Evolutionary conservation across 352 stramenopile genomes (phyloP).

Genomic region (Phytophthora constricta): DNA sequence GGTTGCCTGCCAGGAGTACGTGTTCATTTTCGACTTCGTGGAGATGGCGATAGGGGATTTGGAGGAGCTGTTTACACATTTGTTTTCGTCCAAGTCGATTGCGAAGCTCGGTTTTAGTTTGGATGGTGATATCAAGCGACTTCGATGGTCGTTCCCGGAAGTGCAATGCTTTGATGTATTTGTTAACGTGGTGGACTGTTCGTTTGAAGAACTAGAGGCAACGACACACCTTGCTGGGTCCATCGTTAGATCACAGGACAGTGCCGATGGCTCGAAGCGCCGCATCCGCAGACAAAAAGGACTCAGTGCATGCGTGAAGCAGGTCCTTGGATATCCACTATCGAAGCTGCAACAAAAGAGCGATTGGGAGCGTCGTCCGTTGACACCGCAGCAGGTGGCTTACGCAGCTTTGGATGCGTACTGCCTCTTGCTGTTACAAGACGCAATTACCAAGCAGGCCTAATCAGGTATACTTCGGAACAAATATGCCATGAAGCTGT

Average conservation of each 20-base stretch:
- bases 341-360: slow-evolving; percentile 78
- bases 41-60: slow-evolving; percentile 61
- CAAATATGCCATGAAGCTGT: too few relatives aligned
- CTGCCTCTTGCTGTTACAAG: slow-evolving; percentile 80
- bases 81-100: slow-evolving; percentile 59
- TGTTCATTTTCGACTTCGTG: slow-evolving; percentile 76
- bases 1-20: slow-evolving; percentile 65
- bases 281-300: slow-evolving; percentile 52
- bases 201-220: slow-evolving; percentile 43
- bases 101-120: slow-evolving; percentile 74
- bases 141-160: slow-evolving; percentile 79
- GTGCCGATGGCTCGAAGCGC: slow-evolving; percentile 30
- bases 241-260: slow-evolving; percentile 13
- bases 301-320: slow-evolving; percentile 59
- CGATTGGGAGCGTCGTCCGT: slow-evolving; percentile 75
- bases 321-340: slow-evolving; percentile 62
- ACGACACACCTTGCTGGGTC: slow-evolving; percentile 37
- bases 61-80: slow-evolving; percentile 66
- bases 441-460: slow-evolving; percentile 15
- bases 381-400: slow-evolving; percentile 62
- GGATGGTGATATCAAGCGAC: slow-evolving; percentile 66
- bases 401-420: slow-evolving; percentile 82
- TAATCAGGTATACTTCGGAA: neutral
- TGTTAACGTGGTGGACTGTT: slow-evolving; percentile 71
- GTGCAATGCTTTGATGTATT: slow-evolving; percentile 68